These are phyloP conservation scores for Dryas alaskensis DNA, from an alignment of 306 rosid genomes.

Conservation along the genomic window DNA sequence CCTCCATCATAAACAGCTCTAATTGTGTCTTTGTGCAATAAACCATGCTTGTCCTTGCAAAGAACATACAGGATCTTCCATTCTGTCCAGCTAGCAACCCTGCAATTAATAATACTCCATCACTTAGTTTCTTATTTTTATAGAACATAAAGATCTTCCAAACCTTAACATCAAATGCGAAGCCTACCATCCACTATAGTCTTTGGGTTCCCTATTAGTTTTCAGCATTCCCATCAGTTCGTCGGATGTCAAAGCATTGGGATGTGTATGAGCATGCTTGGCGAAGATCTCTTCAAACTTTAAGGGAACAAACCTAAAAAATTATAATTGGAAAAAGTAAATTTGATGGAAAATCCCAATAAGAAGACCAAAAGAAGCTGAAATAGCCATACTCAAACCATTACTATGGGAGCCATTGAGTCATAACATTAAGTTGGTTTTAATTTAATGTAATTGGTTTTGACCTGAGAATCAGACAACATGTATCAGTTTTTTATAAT, in stretches of 20 bases:
- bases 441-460: too few species aligned
- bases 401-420: background rate
- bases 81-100: constrained; percentile 54
- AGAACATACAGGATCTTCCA: constrained; percentile 62
- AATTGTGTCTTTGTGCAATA: constrained; percentile 56
- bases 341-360: background rate
- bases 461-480: too few species aligned
- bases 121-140: background rate
- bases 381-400: background rate
- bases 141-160: background rate
- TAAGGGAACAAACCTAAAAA: constrained; percentile 55
- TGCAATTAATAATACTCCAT: constrained; percentile 11
- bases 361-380: background rate
- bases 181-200: constrained; percentile 59
- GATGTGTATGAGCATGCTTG: constrained; percentile 51
- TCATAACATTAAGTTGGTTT: too few species aligned
- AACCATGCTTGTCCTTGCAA: constrained; percentile 72
- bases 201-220: constrained; percentile 55
- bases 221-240: constrained; percentile 52
- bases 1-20: constrained; percentile 76
- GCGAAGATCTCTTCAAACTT: constrained; percentile 70
- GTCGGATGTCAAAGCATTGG: constrained; percentile 58
- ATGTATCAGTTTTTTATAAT: too few species aligned
- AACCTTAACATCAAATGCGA: background rate
- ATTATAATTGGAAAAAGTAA: background rate